Percentiles rank a stretch among this genome's conserved stretches.
Conservation (phyloP, 2,329 filamentous ascomycete genomes). For the Colletotrichum musae region DNA sequence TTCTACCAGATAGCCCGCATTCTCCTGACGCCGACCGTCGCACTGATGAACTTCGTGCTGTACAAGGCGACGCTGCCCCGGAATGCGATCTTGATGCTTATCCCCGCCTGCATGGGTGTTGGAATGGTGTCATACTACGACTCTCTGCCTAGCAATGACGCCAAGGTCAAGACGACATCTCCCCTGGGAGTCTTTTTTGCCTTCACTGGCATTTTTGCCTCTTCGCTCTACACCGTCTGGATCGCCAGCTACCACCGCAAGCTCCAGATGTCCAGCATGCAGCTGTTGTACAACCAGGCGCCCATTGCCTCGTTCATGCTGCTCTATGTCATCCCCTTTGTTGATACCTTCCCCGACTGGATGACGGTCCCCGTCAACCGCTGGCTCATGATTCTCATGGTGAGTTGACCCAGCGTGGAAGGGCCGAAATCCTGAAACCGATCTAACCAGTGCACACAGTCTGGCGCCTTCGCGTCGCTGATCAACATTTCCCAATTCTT, state of each 20-base stretch:
- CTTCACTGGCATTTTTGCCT: slow-evolving; percentile 74
- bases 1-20: slow-evolving; percentile 81
- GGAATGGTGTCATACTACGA: slow-evolving; percentile 79
- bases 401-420: slow-evolving; percentile 70
- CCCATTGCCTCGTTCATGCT: slow-evolving; percentile 74
- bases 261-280: slow-evolving; percentile 77
- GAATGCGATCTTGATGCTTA: slow-evolving; percentile 67
- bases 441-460: slow-evolving; percentile 55
- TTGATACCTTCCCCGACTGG: slow-evolving; percentile 74
- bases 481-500: slow-evolving; percentile 78
- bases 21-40: slow-evolving; percentile 75
- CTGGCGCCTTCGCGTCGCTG: slow-evolving; percentile 73
- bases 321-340: slow-evolving; percentile 76
- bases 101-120: slow-evolving; percentile 75
- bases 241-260: slow-evolving; percentile 76
- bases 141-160: slow-evolving; percentile 65
- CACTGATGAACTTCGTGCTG: slow-evolving; percentile 74
- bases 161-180: slow-evolving; percentile 68
- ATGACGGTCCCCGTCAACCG: slow-evolving; percentile 62
- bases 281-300: slow-evolving; percentile 78
- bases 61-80: slow-evolving; percentile 70
- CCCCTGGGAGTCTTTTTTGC: slow-evolving; percentile 75
- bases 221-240: slow-evolving; percentile 78
- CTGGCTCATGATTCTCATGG: slow-evolving; percentile 73
- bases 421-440: neutral